A percentile compares a stretch with the other conserved stretches of the same genome.
These are phyloP conservation scores for Trypethelium eluteriae DNA, from an alignment of 495 filamentous ascomycete species.

Conservation along the genomic window DNA sequence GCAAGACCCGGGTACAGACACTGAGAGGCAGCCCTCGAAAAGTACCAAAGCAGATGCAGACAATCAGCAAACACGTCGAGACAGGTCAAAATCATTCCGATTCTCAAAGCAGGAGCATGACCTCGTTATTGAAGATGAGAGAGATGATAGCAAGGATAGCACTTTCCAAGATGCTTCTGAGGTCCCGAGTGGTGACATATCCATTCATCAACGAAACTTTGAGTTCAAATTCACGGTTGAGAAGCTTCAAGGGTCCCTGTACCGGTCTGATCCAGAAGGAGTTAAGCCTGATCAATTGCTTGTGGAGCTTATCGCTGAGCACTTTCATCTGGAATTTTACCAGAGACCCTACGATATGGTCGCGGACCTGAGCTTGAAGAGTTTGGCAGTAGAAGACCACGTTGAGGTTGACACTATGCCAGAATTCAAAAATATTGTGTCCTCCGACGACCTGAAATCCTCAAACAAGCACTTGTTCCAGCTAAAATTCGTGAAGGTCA, in stretches of 20 bases:
- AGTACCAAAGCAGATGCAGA: background rate
- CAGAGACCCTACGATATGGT: conserved; percentile 85
- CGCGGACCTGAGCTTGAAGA: conserved; percentile 77
- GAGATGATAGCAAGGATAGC: conserved; percentile 50
- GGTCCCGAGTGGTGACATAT: conserved; percentile 49
- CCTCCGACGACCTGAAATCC: conserved; percentile 67
- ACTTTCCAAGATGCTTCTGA: conserved; percentile 45
- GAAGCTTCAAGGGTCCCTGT: conserved; percentile 83
- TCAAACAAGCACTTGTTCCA: conserved; percentile 72
- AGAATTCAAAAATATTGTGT: conserved; percentile 93
- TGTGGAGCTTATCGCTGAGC: conserved; percentile 83
- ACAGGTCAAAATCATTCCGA: conserved; percentile 54
- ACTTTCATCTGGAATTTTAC: conserved; percentile 79
- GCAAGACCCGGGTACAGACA: conserved; percentile 25
- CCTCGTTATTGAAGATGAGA: conserved; percentile 68
- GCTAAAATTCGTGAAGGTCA: conserved; percentile 82
- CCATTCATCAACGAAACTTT: conserved; percentile 78
- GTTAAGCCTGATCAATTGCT: conserved; percentile 70
- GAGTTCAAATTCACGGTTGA: conserved; percentile 95
- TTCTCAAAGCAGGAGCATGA: conserved; percentile 62
- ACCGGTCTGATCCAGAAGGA: conserved; percentile 73
- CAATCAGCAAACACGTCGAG: conserved; percentile 29
- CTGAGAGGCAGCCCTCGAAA: conserved; percentile 14
- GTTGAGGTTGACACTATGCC: conserved; percentile 81
- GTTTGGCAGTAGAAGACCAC: conserved; percentile 87